Percentiles rank a stretch among this genome's conserved stretches.
phyloP scores from a whole-genome alignment of 2,329 filamentous ascomycete species.

The Parasarocladium wereldwijsianum region DNA sequence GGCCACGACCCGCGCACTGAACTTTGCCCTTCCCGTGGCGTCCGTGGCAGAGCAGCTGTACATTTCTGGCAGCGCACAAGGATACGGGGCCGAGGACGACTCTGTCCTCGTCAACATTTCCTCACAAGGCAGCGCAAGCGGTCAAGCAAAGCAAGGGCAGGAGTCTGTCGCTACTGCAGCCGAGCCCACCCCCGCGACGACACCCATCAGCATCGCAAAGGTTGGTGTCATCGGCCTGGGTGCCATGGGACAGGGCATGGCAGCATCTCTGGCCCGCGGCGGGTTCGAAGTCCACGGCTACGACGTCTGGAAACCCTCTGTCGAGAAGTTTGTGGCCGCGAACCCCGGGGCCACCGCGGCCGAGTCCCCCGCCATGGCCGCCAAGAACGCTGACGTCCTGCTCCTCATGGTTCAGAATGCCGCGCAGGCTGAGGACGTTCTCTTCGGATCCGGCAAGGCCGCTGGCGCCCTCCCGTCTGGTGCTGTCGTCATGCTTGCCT shows the following conservation, averaged over 20 bases:
- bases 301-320: constrained; percentile 15
- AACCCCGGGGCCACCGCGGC: constrained; percentile 8
- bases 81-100: constrained; percentile 14
- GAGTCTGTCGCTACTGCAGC: too few relatives aligned
- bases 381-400: constrained; percentile 14
- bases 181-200: constrained; percentile 9
- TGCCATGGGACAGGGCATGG: constrained; percentile 24
- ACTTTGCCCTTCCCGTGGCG: constrained; percentile 20
- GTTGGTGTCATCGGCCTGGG: constrained; percentile 21
- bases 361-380: constrained; percentile 14
- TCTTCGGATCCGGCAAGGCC: constrained; percentile 16
- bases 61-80: constrained; percentile 13
- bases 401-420: constrained; percentile 22
- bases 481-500: constrained; percentile 18
- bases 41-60: constrained; percentile 18
- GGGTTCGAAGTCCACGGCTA: constrained; percentile 18
- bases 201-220: constrained; percentile 13
- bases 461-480: constrained; percentile 12
- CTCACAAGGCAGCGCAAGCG: too few relatives aligned
- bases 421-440: constrained; percentile 15
- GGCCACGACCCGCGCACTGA: constrained; percentile 7
- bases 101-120: constrained; percentile 14
- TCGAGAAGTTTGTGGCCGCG: constrained; percentile 15
- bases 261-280: constrained; percentile 16
- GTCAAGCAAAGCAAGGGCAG: too few relatives aligned